Conservation (phyloP, 2,329 filamentous ascomycete species). For the Periconia macrospinosa region DNA sequence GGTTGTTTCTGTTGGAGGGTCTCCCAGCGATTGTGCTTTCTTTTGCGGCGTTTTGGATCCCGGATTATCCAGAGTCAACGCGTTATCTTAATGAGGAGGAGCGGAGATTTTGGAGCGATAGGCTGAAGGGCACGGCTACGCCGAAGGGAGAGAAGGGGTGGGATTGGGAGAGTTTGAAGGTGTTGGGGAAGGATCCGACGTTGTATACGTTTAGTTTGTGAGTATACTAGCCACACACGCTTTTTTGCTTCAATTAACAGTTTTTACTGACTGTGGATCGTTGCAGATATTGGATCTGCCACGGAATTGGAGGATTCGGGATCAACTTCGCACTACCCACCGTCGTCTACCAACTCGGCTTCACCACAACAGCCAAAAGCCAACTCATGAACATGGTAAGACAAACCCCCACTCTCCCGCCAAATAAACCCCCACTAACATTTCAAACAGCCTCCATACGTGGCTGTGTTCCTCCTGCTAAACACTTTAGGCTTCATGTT, state of each 20-base stretch:
- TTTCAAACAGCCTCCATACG: slow-evolving; percentile 15
- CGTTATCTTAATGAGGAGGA: slow-evolving; percentile 19
- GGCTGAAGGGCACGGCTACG: slow-evolving; percentile 12
- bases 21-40: slow-evolving; percentile 19
- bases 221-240: too few relatives aligned
- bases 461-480: slow-evolving; percentile 19
- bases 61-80: slow-evolving; percentile 19
- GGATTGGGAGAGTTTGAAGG: slow-evolving; percentile 18
- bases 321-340: slow-evolving; percentile 19
- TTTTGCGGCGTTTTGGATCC: slow-evolving; percentile 1
- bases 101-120: slow-evolving; percentile 11
- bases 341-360: slow-evolving; percentile 24
- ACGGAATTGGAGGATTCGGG: slow-evolving; percentile 22
- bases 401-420: not conserved
- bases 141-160: slow-evolving; percentile 15
- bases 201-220: slow-evolving; percentile 20
- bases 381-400: slow-evolving; percentile 29
- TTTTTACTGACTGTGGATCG: too few relatives aligned
- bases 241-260: too few relatives aligned
- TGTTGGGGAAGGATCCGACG: slow-evolving; percentile 16
- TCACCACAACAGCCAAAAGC: slow-evolving; percentile 21
- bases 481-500: slow-evolving; percentile 20
- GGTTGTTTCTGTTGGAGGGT: slow-evolving; percentile 25
- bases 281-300: slow-evolving; percentile 17
- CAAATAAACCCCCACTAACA: not conserved